phyloP scores from a whole-genome alignment of 1,284 basidiomycete genomes.

The Rhodotorula sp. region DNA sequence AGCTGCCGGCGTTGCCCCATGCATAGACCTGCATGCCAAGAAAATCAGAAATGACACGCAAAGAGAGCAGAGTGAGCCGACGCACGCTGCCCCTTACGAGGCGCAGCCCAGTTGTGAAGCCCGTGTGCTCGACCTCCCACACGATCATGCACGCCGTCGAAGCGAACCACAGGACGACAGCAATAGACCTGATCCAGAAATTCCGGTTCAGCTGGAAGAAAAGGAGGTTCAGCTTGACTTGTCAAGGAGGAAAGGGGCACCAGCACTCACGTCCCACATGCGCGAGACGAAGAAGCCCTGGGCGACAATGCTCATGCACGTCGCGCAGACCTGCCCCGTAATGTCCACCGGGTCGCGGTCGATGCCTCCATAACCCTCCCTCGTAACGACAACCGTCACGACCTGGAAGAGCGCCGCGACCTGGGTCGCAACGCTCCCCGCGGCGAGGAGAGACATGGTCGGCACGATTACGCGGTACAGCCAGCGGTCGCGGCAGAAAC shows the following conservation, averaged over 20 bases:
- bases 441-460: background rate
- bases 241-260: background rate
- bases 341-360: background rate
- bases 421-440: background rate
- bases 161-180: background rate
- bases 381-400: background rate
- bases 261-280: background rate
- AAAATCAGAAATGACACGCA: no score
- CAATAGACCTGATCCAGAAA: background rate
- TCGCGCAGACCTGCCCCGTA: background rate
- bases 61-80: background rate
- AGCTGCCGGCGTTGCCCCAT: background rate
- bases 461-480: conserved; percentile 3
- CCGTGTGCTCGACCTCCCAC: background rate
- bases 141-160: background rate
- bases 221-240: background rate
- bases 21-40: background rate
- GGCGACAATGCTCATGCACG: background rate
- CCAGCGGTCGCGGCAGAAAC: background rate
- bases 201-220: background rate
- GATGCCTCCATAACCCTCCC: background rate
- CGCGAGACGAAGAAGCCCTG: background rate
- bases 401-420: background rate
- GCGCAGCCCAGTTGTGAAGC: no score
- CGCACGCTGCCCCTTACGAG: background rate